phyloP scores from a whole-genome alignment of 2,329 filamentous ascomycete genomes.

The Xylaria sp. region DNA sequence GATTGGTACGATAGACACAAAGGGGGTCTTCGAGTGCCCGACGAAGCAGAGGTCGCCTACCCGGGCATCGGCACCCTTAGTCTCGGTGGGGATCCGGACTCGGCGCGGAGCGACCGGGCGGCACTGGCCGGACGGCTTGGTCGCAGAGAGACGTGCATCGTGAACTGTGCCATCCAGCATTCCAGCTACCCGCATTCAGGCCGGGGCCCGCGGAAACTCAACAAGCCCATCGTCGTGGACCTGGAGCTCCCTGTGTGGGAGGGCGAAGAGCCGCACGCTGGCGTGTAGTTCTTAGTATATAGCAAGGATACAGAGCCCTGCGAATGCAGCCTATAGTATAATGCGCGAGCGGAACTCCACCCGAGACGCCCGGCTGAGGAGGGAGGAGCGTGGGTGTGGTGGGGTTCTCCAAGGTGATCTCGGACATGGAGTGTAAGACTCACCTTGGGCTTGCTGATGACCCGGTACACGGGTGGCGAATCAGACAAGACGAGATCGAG shows the following conservation, averaged over 20 bases:
- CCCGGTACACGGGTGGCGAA: conserved; percentile 15
- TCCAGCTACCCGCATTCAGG: conserved; percentile 70
- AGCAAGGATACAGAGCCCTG: neutral
- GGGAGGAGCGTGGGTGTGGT: conserved; percentile 2
- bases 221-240: conserved; percentile 88
- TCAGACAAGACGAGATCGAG: conserved; percentile 8
- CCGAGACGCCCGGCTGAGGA: conserved; percentile 2
- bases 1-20: neutral
- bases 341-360: neutral
- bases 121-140: conserved; percentile 57
- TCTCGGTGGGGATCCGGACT: conserved; percentile 56
- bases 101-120: conserved; percentile 55
- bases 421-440: conserved; percentile 19
- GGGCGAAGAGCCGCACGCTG: conserved; percentile 32
- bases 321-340: conserved; percentile 19
- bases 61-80: conserved; percentile 50
- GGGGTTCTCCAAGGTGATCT: conserved; percentile 5
- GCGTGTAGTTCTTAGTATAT: too few species aligned
- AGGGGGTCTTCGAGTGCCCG: neutral
- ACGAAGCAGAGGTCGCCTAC: conserved; percentile 13
- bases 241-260: conserved; percentile 74
- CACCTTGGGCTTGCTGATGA: conserved; percentile 19
- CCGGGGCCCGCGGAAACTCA: conserved; percentile 69
- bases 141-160: conserved; percentile 76
- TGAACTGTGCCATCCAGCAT: conserved; percentile 82